Base-by-base conservation (phyloP, 2,329 filamentous ascomycete genomes). In the Ophiosphaerella korrae region DNA sequence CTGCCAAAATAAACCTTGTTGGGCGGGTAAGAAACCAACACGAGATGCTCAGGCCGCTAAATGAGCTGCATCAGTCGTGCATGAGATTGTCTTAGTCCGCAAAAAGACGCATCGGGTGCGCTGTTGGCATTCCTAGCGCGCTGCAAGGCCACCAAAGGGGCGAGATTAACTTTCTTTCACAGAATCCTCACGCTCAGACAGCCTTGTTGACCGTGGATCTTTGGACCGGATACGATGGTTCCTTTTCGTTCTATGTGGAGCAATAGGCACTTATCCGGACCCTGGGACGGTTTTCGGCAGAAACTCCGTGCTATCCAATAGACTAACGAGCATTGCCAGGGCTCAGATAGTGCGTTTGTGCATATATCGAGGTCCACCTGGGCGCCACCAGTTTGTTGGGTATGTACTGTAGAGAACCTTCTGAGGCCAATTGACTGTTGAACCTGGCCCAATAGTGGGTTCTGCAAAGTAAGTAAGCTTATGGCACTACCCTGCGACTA, bases 141-240 rank as follows among this genome's bases (percentile, higher is more conserved):
- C 58, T 68, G 66, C 64, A 66, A 42, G 59, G 43, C 55, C 50
- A 36, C 59, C 50, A 53, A 64, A 57, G 42, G 5, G 55, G 62
- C 52, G 50, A 57, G 51, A 62, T 68, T 65, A 62, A 60, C 53
- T 55, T 33, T 43, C 53, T 48, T 57, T 58, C 41, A 33, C 46
- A 36, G 50, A 48, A 55, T 52, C 51, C 47, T 35, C 26, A 18
- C 9, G n/a, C 18, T 14, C 34, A 18, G 34, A 36, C n/a, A 24
- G 24, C 7, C 37, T 11, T 40, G 14, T 40, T 18, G 8, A 36
- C 8, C 8, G 18, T 36, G 18, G 18, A n/a, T 36, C 18, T 8
- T 5, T 9, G 34, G 8, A 16, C 12, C 11, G n/a, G 39, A 31
- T 42, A 18, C 34, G 34, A 36, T 36, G 9, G 18, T 36, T 18